Base-by-base conservation (phyloP, 768 basidiomycete genomes). In the Psilocybe subaeruginosa region DNA sequence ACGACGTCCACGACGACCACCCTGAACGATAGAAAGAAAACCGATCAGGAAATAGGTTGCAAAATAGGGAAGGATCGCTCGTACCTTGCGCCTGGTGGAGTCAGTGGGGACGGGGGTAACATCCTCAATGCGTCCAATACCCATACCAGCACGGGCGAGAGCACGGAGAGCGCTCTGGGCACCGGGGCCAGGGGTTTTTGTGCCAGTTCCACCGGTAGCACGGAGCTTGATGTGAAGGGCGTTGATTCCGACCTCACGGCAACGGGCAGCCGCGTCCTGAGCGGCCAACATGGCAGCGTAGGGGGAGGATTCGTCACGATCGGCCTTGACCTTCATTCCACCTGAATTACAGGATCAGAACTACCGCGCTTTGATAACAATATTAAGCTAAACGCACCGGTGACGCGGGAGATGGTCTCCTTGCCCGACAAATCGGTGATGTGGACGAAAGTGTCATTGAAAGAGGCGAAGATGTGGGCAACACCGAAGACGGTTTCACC, bases 261-360 rank as follows among this genome's bases (percentile, higher is more conserved):
- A 99, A 68, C 96, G 93, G 55, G 83, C 76, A 61, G 97, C 97
- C 68, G 95, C 95, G 70, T 99, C 97, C 82, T 99, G 97, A 46
- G 97, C 95, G 58, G 97, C 97, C 76, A 99, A 83, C 96, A 97
- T 97, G 75, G 96, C 95, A 54, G 95, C 94, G 74, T 97, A 93
- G 16, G 93, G 93, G 23, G 96, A 98, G 45, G 95, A 98, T 81
- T 99, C 97, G 81, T 99, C 97, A 79, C 97, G 92, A 80, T 99
- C 97, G 11, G 97, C 97, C 84, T 99, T 99, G 80, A 99, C 97
- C 84, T 99, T 99, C 97, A 99, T 99, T 63, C 97, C 97, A 76
- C 94, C 93, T 92, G 62, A 35, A 58, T 45, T 23, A 48, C 54
- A 29, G 30, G 3, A 19, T 64, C 46, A 64, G 39, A 52, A 9